Evolutionary conservation across 2,329 filamentous ascomycete species (phyloP).

Genomic region (Nigrograna mackinnonii): DNA sequence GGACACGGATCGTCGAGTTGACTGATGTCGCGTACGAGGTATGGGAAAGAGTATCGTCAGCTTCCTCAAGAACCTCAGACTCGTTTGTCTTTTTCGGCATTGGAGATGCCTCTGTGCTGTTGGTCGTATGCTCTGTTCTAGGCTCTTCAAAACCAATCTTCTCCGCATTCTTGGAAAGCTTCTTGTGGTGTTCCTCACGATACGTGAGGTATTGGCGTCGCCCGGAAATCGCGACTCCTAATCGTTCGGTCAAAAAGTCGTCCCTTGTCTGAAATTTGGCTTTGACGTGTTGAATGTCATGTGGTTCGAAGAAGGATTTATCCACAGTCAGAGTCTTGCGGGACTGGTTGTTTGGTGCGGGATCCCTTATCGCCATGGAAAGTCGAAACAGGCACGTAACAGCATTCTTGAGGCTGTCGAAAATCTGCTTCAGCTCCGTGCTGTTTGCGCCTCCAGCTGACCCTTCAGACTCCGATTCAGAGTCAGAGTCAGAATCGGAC

Average conservation of each 20-base stretch:
- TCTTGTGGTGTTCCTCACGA: slow-evolving; percentile 33
- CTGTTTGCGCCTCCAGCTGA: slow-evolving; percentile 6
- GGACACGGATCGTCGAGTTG: slow-evolving; percentile 21
- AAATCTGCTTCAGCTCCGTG: slow-evolving; percentile 27
- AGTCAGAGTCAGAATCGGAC: slow-evolving; percentile 15
- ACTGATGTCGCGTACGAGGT: slow-evolving; percentile 31
- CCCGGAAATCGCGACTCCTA: slow-evolving; percentile 34
- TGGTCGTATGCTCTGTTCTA: slow-evolving; percentile 18
- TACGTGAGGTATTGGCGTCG: slow-evolving; percentile 38
- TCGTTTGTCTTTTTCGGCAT: slow-evolving; percentile 8
- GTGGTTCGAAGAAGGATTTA: slow-evolving; percentile 27
- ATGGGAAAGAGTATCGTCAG: slow-evolving; percentile 22
- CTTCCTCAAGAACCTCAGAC: slow-evolving; percentile 11
- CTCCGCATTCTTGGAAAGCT: slow-evolving; percentile 25
- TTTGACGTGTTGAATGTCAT: slow-evolving; percentile 28
- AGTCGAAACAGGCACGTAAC: slow-evolving; percentile 36
- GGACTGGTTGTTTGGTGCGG: slow-evolving; percentile 31
- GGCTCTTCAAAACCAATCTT: slow-evolving; percentile 19
- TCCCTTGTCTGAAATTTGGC: slow-evolving; percentile 23
- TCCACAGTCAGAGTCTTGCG: slow-evolving; percentile 23
- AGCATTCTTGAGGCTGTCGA: slow-evolving; percentile 18
- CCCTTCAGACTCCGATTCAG: slow-evolving; percentile 4
- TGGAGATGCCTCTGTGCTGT: slow-evolving; percentile 21
- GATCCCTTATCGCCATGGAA: slow-evolving; percentile 36
- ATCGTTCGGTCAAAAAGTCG: slow-evolving; percentile 18